Evolutionary conservation across 2,329 filamentous ascomycete species (phyloP), one percentile per base, ranked within the genome.

Genomic region (Nemania sp.): DNA sequence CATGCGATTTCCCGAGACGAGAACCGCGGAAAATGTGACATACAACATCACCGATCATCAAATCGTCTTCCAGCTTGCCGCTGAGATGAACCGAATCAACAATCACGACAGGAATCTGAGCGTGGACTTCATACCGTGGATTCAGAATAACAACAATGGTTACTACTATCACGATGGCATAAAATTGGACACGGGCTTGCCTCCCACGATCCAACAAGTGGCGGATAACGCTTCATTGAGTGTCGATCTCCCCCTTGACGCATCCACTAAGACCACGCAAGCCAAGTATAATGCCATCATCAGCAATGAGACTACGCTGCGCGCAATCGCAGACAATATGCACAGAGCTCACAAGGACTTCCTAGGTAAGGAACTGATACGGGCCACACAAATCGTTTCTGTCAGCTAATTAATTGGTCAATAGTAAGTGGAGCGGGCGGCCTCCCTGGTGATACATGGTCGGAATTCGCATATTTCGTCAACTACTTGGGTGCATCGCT

Each of bases 91-190:
- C 12, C 12, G n/a, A 48, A 48, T 48, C 25, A 48, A 48, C 15
- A 48, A 48, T 5, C 13, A 48, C n/a, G 45, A 48, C 25, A 48
- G 18, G 20, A 48, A 48, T 48, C 15, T 48, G 25, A 48, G 45
- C 25, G 45, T 48, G 25, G 45, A 48, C n/a, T 48, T 48, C 45
- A 48, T 48, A 48, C 45, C 45, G 15, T 48, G 45, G 45, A 48
- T 48, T 48, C 45, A 48, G 15, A 34, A 12, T 13, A 48, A 48
- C 7, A 15, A 48, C 12, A 48, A 48, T 13, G 45, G 45, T 25
- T 48, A 34, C 25, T 48, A 48, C 18, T 48, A 48, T n/a, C 25
- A 48, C 13, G 25, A 48, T 17, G 45, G 45, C 21, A 48, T 48
- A 5, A 48, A 48, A 32, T 21, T 48, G 13, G 45, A 48, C 21